Evolutionary conservation across 345 rosid genomes (phyloP).

Genomic region (Eucalyptus camaldulensis): DNA sequence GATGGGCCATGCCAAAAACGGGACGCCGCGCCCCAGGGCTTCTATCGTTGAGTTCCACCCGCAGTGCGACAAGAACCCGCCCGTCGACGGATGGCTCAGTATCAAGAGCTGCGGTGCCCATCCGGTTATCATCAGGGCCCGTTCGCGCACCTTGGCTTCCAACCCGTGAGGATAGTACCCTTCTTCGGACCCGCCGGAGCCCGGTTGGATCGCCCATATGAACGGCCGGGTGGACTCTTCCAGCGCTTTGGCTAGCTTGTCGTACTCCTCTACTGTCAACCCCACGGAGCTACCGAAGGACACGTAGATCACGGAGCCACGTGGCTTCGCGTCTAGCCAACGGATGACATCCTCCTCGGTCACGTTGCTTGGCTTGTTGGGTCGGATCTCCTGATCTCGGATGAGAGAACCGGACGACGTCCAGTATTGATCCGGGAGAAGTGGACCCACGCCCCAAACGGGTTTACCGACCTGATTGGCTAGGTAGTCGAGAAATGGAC

Average conservation of each 20-base stretch:
- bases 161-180: conserved; percentile 2
- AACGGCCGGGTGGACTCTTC: conserved; percentile 4
- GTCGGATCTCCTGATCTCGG: not conserved
- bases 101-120: conserved; percentile 34
- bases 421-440: conserved; percentile 17
- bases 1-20: conserved; percentile 19
- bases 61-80: conserved; percentile 27
- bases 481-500: conserved; percentile 23
- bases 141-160: not conserved
- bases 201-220: conserved; percentile 16
- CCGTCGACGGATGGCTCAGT: conserved; percentile 22
- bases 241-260: not conserved
- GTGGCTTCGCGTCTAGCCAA: conserved; percentile 12
- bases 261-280: not conserved
- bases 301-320: conserved; percentile 8
- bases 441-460: conserved; percentile 28
- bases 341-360: conserved; percentile 6
- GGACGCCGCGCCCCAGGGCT: conserved; percentile 14
- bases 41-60: conserved; percentile 36
- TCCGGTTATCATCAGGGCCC: conserved; percentile 22
- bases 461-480: conserved; percentile 2
- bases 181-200: not conserved
- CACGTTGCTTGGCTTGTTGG: not conserved
- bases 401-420: not conserved
- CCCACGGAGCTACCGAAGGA: conserved; percentile 5